phyloP scores from a whole-genome alignment of 352 stramenopile species.

The Globisporangium acanthophoron region DNA sequence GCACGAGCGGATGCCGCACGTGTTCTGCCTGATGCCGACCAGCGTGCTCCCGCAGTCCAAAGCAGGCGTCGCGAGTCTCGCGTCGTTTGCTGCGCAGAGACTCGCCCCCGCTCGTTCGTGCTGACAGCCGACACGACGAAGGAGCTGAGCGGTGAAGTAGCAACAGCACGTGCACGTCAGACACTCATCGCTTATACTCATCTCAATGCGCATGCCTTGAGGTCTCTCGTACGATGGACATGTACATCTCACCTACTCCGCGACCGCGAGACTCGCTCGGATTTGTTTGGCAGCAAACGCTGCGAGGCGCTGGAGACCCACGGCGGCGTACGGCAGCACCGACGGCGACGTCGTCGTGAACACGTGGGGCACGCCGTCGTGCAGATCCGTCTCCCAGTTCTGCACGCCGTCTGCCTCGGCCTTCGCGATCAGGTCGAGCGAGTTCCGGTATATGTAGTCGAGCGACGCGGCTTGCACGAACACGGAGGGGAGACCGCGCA shows the following conservation, averaged over 20 bases:
- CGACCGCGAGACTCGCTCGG: background rate
- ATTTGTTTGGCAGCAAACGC: slow-evolving; percentile 31
- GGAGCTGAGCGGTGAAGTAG: background rate
- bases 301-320: slow-evolving; percentile 36
- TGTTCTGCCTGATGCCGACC: slow-evolving; percentile 27
- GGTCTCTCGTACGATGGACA: background rate
- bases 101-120: slow-evolving; percentile 1
- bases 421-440: slow-evolving; percentile 18
- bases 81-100: slow-evolving; percentile 26
- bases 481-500: slow-evolving; percentile 25
- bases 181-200: background rate
- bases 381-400: slow-evolving; percentile 29
- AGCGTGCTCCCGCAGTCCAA: slow-evolving; percentile 20
- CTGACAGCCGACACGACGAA: background rate
- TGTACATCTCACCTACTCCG: background rate
- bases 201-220: background rate
- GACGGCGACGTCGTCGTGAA: slow-evolving; percentile 54
- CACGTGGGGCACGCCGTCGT: slow-evolving; percentile 51
- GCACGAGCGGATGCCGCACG: slow-evolving; percentile 31
- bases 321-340: slow-evolving; percentile 39
- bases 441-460: slow-evolving; percentile 31
- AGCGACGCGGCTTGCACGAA: slow-evolving; percentile 26
- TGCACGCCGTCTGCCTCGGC: slow-evolving; percentile 12
- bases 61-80: slow-evolving; percentile 31
- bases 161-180: background rate